Evolutionary conservation across 2,329 filamentous ascomycete genomes (phyloP), one percentile per base, ranked within the genome.

Genomic region (Colletotrichum falcatum): DNA sequence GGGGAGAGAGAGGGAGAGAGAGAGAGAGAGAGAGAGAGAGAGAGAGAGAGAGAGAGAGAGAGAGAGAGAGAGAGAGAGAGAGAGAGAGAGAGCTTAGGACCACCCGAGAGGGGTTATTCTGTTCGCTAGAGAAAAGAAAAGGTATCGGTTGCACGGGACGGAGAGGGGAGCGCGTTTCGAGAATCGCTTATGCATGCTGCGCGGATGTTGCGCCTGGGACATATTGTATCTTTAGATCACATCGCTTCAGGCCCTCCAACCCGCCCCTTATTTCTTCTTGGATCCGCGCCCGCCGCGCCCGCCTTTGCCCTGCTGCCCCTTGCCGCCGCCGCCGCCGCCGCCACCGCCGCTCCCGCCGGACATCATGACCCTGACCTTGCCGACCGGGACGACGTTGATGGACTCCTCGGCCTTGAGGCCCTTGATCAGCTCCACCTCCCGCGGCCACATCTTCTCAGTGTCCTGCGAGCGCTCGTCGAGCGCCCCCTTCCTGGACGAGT

Each of bases 351-450:
- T 81, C 1, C 88, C 89, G 7, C 90, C 90, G 18, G 87, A 84
- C 84, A 92, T 89, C 89, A 97, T 92, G 48, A 97, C 89, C 75
- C 92, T 89, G 46, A 96, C 88, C 79, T 93, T 95, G 39, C 91
- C 87, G 0, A 97, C 94, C 0, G 94, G 93, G 73, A 98, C 88
- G 5, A 89, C 88, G 74, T 95, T 95, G 65, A 94, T 88, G 20
- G 94, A 88, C 82, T 97, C 95, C 70, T 93, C 90, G 28, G 94
- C 89, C 81, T 94, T 96, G 84, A 94, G 90, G 0, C 85, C 89
- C 81, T 92, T 92, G 72, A 98, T 87, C 44, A 97, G 82, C 79
- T 97, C 95, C n/a, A 92, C 88, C 81, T 98, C 96, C 20, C 90
- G 84, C 0, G 93, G 93, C 90, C 94, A 96, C 80, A 97, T 93